Conservation (phyloP, 371 early-diverging fungal species). For the Mortierella sp. region DNA sequence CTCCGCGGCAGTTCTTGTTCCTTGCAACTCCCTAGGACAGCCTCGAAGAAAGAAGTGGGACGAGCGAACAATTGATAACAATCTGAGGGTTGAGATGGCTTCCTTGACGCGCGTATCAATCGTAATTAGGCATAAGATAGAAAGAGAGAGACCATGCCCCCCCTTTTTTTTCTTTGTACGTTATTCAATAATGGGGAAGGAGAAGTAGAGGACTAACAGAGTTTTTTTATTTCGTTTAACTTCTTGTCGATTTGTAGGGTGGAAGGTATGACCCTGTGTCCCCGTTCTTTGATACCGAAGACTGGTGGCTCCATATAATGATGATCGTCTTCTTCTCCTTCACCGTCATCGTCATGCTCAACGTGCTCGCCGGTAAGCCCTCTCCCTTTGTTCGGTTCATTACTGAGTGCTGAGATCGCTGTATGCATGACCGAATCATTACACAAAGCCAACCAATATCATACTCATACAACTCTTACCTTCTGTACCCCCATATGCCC, state of each 20-base stretch:
- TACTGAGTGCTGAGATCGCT: neutral
- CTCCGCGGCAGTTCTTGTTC: too few relatives aligned
- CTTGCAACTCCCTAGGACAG: too few relatives aligned
- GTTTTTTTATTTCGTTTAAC: neutral
- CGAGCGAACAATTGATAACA: too few relatives aligned
- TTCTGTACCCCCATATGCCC: neutral
- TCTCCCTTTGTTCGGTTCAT: neutral
- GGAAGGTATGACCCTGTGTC: slow-evolving; percentile 31
- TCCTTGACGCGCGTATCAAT: too few relatives aligned
- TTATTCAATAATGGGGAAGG: neutral
- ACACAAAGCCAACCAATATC: neutral
- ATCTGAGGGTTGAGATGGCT: too few relatives aligned
- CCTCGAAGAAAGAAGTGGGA: too few relatives aligned
- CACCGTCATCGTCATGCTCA: slow-evolving; percentile 42
- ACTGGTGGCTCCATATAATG: slow-evolving; percentile 27
- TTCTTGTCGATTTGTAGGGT: slow-evolving; percentile 2
- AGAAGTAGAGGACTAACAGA: neutral
- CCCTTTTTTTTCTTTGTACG: neutral
- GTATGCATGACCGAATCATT: neutral
- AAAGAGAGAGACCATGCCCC: too few relatives aligned
- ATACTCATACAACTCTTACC: neutral
- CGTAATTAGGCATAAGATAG: too few relatives aligned
- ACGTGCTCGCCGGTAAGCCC: slow-evolving; percentile 36
- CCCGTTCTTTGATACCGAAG: slow-evolving; percentile 11
- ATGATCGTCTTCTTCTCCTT: slow-evolving; percentile 40